phyloP scores from a whole-genome alignment of 2,329 filamentous ascomycete genomes.

The Fusarium secorum region DNA sequence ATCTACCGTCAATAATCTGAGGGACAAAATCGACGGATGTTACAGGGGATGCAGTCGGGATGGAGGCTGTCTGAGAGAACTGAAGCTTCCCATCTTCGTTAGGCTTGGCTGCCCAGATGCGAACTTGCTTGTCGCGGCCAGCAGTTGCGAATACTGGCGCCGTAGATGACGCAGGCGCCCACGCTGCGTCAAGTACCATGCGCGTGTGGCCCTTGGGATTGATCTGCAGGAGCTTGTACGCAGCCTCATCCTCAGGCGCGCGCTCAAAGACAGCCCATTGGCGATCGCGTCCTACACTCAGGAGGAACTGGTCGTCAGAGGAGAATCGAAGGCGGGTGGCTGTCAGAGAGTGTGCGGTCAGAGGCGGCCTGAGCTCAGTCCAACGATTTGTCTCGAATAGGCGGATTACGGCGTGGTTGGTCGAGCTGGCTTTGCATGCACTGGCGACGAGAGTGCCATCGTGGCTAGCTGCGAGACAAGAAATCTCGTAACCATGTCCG shows the following conservation, averaged over 20 bases:
- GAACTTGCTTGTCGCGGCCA: constrained; percentile 85
- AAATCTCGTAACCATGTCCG: constrained; percentile 97
- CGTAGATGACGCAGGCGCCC: constrained; percentile 67
- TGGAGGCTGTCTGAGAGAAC: constrained; percentile 62
- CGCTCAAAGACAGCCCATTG: constrained; percentile 87
- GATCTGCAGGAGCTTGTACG: constrained; percentile 66
- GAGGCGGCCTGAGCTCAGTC: constrained; percentile 84
- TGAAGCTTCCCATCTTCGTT: constrained; percentile 45
- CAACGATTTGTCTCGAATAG: constrained; percentile 87
- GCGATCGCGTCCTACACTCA: constrained; percentile 90
- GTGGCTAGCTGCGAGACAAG: constrained; percentile 79
- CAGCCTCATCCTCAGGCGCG: constrained; percentile 45
- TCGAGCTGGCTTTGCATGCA: constrained; percentile 89
- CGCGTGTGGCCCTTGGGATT: constrained; percentile 88
- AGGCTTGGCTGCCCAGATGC: constrained; percentile 66
- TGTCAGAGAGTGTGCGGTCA: constrained; percentile 87
- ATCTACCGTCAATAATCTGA: constrained; percentile 41
- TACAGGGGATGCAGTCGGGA: constrained; percentile 66
- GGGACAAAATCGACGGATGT: constrained; percentile 75
- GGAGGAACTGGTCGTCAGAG: constrained; percentile 72
- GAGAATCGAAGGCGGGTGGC: constrained; percentile 86
- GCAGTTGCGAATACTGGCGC: constrained; percentile 78
- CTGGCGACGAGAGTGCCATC: constrained; percentile 83
- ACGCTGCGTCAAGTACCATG: constrained; percentile 91
- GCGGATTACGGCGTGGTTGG: constrained; percentile 93